These are phyloP conservation scores for Cladosporium sp. DNA, from an alignment of 2,329 filamentous ascomycete genomes.

Conservation along the genomic window DNA sequence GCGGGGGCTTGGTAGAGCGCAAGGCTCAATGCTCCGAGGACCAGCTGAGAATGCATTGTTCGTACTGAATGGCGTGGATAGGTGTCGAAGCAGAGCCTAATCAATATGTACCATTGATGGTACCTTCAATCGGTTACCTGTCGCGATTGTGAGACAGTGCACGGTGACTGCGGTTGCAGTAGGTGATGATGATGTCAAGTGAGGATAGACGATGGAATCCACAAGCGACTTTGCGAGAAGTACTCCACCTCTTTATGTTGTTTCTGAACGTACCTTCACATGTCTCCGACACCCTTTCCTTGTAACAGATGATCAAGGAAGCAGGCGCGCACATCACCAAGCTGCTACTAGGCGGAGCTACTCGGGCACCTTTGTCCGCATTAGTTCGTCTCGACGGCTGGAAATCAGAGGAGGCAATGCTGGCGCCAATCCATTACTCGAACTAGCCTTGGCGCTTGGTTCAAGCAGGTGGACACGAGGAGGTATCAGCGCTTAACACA, in stretches of 20 bases:
- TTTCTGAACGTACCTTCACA: conserved; percentile 4
- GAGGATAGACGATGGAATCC: background rate
- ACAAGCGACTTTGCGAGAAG: conserved; percentile 1
- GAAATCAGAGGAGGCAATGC: conserved; percentile 8
- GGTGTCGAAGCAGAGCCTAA: background rate
- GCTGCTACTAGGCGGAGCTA: conserved; percentile 5
- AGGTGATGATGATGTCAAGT: background rate
- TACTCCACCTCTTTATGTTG: conserved; percentile 3
- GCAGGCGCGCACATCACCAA: conserved; percentile 8
- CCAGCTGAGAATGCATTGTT: conserved; percentile 3
- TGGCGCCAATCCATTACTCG: conserved; percentile 11
- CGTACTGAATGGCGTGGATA: background rate
- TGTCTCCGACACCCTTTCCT: conserved; percentile 7
- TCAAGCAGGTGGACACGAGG: conserved; percentile 10
- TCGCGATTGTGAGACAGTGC: conserved; percentile 4
- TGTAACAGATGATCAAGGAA: conserved; percentile 6
- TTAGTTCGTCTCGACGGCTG: conserved; percentile 10
- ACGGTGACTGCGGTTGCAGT: conserved; percentile 3
- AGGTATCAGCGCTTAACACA: conserved; percentile 10
- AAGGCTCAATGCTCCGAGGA: conserved; percentile 18
- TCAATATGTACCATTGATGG: conserved; percentile 9
- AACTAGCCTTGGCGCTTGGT: conserved; percentile 1
- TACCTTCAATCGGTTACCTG: background rate
- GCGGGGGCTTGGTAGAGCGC: conserved; percentile 16
- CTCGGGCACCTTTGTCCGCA: conserved; percentile 5